A percentile compares a stretch with the other conserved stretches of the same genome.
Evolutionary conservation across 371 early-diverging fungal species (phyloP).

Genomic region (Rhizopus arrhizus): DNA sequence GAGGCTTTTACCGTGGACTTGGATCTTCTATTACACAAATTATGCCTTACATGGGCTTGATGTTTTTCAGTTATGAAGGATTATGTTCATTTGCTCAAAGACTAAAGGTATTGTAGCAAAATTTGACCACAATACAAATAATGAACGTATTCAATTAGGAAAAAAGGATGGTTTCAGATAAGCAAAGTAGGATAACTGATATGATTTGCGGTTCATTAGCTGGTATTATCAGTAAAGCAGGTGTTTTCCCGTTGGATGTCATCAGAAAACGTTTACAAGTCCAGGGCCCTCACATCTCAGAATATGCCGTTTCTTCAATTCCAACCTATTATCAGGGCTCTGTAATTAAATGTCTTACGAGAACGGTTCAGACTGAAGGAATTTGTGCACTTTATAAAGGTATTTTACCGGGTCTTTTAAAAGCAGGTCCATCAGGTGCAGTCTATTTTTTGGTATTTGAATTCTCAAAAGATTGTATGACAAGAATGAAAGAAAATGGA

Average conservation of each 20-base stretch:
- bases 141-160: constrained; percentile 6
- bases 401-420: constrained; percentile 76
- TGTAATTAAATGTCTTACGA: constrained; percentile 53
- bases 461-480: constrained; percentile 42
- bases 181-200: constrained; percentile 46
- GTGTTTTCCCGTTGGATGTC: constrained; percentile 87
- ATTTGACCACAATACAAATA: too few relatives aligned
- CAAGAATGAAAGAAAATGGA: constrained; percentile 22
- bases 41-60: constrained; percentile 88
- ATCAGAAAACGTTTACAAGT: constrained; percentile 76
- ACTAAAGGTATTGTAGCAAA: too few relatives aligned
- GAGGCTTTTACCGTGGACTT: constrained; percentile 86
- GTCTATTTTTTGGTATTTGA: constrained; percentile 80
- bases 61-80: constrained; percentile 73
- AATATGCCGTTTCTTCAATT: constrained; percentile 52
- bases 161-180: constrained; percentile 23
- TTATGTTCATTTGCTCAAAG: constrained; percentile 35
- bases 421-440: constrained; percentile 81
- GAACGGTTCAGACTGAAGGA: constrained; percentile 76
- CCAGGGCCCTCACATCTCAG: constrained; percentile 66
- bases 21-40: constrained; percentile 80
- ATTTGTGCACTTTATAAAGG: constrained; percentile 82
- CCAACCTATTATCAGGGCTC: constrained; percentile 54
- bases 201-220: constrained; percentile 78
- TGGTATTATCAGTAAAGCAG: constrained; percentile 78